Percentiles rank a stretch among this genome's conserved stretches.
Conservation (phyloP, 495 filamentous ascomycete species). For the Aeminium ludgeri region DNA sequence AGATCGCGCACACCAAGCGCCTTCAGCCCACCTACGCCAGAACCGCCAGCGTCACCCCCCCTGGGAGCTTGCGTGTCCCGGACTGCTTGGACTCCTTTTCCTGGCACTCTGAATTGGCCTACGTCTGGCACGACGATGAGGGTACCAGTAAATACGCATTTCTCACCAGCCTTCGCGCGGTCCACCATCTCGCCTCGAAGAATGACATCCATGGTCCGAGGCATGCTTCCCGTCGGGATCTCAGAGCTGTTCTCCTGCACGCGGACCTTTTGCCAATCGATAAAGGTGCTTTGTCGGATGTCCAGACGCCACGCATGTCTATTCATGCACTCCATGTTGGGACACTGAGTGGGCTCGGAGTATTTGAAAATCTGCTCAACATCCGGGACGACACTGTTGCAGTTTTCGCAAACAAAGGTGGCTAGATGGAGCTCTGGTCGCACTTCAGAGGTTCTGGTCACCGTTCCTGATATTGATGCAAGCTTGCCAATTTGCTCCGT, state of each 20-base stretch:
- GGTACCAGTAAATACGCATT: constrained; percentile 91
- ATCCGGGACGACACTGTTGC: constrained; percentile 62
- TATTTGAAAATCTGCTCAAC: constrained; percentile 97
- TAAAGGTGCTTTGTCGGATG: constrained; percentile 91
- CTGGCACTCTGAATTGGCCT: constrained; percentile 82
- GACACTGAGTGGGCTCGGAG: constrained; percentile 90
- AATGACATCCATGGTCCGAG: constrained; percentile 92
- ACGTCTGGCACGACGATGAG: constrained; percentile 95
- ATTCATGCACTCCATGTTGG: constrained; percentile 81
- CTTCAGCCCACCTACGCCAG: constrained; percentile 76
- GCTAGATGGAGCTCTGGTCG: constrained; percentile 81
- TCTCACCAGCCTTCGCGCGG: constrained; percentile 90
- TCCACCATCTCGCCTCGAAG: constrained; percentile 97
- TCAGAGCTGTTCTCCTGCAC: constrained; percentile 96
- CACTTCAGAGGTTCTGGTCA: constrained; percentile 92
- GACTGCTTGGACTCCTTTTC: constrained; percentile 66
- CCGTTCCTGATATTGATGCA: constrained; percentile 87
- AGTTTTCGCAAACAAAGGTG: constrained; percentile 83
- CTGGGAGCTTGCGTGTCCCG: constrained; percentile 59
- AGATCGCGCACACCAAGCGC: constrained; percentile 85
- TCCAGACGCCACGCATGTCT: constrained; percentile 81
- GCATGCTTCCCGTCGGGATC: constrained; percentile 97
- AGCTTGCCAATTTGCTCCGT: constrained; percentile 85
- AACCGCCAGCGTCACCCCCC: constrained; percentile 56
- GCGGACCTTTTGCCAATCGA: constrained; percentile 97